A percentile compares a stretch with the other conserved stretches of the same genome.
These are phyloP conservation scores for Acacia melanoxylon DNA, from an alignment of 306 rosid species.

Conservation along the genomic window DNA sequence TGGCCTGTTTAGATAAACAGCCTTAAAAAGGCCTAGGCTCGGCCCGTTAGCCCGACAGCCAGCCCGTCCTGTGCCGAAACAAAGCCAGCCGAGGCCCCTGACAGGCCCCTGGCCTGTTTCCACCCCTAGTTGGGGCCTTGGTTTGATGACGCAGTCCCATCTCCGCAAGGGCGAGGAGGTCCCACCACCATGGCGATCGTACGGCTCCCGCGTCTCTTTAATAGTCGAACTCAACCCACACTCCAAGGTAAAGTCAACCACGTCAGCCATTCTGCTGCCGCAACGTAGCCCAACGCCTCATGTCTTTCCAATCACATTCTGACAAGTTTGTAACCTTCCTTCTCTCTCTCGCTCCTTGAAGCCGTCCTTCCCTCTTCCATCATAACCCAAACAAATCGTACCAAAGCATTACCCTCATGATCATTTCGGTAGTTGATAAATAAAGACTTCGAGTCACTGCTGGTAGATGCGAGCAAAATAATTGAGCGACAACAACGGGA, in stretches of 20 bases:
- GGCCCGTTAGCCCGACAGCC: too few relatives aligned
- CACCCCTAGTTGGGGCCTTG: too few relatives aligned
- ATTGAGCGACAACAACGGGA: neutral
- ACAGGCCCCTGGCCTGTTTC: too few relatives aligned
- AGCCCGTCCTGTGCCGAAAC: accelerated
- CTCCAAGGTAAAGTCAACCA: neutral
- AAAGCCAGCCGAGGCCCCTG: too few relatives aligned
- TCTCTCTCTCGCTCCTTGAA: neutral
- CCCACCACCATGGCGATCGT: too few relatives aligned
- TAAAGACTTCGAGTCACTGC: neutral
- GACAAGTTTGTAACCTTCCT: neutral
- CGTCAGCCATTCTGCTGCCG: neutral
- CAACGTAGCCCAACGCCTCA: neutral
- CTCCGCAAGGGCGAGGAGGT: too few relatives aligned
- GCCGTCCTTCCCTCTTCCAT: neutral
- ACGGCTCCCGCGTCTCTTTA: neutral
- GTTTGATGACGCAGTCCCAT: too few relatives aligned
- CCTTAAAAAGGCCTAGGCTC: too few relatives aligned
- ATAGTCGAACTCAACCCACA: neutral
- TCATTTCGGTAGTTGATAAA: neutral
- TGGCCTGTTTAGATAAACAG: too few relatives aligned
- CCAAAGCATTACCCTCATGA: slow-evolving; percentile 11
- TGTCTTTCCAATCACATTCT: neutral
- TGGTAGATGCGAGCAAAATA: neutral
- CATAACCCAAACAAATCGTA: neutral